phyloP scores from a whole-genome alignment of 495 filamentous ascomycete genomes.

The Aspergillus sclerotioniger region DNA sequence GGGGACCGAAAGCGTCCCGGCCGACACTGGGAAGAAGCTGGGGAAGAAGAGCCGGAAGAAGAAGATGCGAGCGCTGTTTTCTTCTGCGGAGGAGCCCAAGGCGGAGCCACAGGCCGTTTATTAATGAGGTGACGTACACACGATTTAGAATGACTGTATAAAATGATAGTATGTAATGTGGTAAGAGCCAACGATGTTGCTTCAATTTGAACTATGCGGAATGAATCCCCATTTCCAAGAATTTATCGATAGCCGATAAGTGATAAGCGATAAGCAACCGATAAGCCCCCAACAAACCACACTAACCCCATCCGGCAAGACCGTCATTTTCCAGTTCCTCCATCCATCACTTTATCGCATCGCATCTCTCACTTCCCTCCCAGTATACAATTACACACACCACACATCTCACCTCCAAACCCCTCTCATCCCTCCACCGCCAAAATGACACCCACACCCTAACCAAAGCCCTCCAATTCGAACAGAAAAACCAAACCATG shows the following conservation, averaged over 20 bases:
- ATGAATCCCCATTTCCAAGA: no score
- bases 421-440: background rate
- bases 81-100: conserved; percentile 1
- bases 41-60: conserved; percentile 3
- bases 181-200: background rate
- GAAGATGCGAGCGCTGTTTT: conserved; percentile 1
- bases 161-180: no score
- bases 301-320: background rate
- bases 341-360: background rate
- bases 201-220: background rate
- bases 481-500: conserved; percentile 40
- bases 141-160: no score
- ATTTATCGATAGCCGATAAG: background rate
- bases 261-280: conserved; percentile 4
- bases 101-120: background rate
- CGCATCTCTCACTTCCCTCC: background rate
- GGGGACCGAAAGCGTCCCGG: background rate
- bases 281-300: conserved; percentile 2
- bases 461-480: conserved; percentile 33
- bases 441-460: background rate
- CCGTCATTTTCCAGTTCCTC: no score
- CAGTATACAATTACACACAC: background rate
- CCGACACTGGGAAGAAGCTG: background rate
- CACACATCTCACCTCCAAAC: background rate
- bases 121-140: background rate